These are phyloP conservation scores for Beauveria pseudobassiana DNA, from an alignment of 2,329 filamentous ascomycete genomes.

Conservation along the genomic window DNA sequence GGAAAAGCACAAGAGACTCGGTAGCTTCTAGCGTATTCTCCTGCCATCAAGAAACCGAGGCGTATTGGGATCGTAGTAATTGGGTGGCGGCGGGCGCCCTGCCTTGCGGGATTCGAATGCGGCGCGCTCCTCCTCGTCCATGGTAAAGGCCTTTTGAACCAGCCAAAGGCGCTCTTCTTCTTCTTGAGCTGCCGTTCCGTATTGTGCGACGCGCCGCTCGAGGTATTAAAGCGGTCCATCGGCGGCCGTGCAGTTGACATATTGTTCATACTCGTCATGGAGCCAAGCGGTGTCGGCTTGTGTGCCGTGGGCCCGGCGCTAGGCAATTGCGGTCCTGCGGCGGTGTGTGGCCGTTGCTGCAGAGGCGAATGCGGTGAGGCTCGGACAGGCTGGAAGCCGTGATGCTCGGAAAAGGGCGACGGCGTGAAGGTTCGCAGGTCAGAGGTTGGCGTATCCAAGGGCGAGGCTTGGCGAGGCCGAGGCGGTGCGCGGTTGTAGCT, in stretches of 20 bases:
- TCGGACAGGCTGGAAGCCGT: constrained; percentile 54
- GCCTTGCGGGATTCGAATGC: constrained; percentile 50
- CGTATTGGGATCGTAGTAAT: constrained; percentile 43
- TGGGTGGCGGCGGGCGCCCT: constrained; percentile 29
- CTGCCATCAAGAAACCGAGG: constrained; percentile 51
- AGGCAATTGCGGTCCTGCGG: constrained; percentile 25
- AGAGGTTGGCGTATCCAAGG: constrained; percentile 28
- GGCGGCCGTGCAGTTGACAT: constrained; percentile 38
- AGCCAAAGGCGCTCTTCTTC: constrained; percentile 58
- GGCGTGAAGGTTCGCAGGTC: constrained; percentile 33
- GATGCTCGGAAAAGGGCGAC: constrained; percentile 45
- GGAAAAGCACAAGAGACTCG: not conserved
- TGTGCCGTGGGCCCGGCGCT: constrained; percentile 35
- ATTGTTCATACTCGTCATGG: constrained; percentile 50
- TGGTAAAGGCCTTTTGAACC: constrained; percentile 61
- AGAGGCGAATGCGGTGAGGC: constrained; percentile 57
- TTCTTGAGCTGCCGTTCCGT: constrained; percentile 47
- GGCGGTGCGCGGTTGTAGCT: not conserved
- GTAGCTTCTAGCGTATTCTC: constrained; percentile 29
- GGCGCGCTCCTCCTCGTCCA: constrained; percentile 56
- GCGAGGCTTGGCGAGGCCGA: not conserved
- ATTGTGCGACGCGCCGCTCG: constrained; percentile 21
- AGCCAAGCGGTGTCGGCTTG: constrained; percentile 44
- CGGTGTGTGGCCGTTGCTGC: constrained; percentile 51
- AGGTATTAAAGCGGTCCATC: constrained; percentile 26